phyloP scores from a whole-genome alignment of 1,139 yeast species.

The Keqinozyma sinolaborantium region DNA sequence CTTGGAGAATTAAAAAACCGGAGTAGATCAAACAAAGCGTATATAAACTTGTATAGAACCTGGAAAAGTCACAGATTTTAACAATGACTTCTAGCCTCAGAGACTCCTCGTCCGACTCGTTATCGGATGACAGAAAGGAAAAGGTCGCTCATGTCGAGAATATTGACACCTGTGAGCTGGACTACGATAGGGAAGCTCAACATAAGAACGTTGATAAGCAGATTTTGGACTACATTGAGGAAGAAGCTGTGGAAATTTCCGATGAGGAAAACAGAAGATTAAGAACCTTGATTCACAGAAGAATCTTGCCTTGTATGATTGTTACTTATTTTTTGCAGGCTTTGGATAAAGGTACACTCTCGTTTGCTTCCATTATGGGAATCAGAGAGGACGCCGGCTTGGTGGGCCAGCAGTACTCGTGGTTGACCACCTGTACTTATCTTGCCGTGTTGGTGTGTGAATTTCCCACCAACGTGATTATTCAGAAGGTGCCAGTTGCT shows the following conservation, averaged over 20 bases:
- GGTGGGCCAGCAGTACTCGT: constrained; percentile 33
- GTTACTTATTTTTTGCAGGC: constrained; percentile 42
- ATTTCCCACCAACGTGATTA: constrained; percentile 34
- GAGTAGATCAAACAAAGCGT: too few relatives aligned
- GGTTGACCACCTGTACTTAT: constrained; percentile 40
- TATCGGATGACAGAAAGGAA: background rate
- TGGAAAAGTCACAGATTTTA: too few relatives aligned
- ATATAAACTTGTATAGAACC: too few relatives aligned
- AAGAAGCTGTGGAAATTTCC: constrained; percentile 17
- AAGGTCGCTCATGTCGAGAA: background rate
- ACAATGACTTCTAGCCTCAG: background rate
- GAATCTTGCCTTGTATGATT: constrained; percentile 33
- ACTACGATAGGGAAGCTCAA: constrained; percentile 5
- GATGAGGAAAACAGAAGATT: constrained; percentile 18
- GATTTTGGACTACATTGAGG: constrained; percentile 17
- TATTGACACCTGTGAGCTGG: background rate
- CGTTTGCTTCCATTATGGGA: constrained; percentile 52
- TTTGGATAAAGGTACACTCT: constrained; percentile 41
- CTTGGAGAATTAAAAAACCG: too few relatives aligned
- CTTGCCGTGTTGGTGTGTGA: constrained; percentile 47
- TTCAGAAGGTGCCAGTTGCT: constrained; percentile 37
- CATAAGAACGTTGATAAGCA: constrained; percentile 14
- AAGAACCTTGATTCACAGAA: constrained; percentile 14
- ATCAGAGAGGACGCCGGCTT: constrained; percentile 27
- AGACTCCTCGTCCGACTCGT: background rate